Evolutionary conservation across 441 rosid genomes (phyloP).

Genomic region (Pelargonium cotyledonis): DNA sequence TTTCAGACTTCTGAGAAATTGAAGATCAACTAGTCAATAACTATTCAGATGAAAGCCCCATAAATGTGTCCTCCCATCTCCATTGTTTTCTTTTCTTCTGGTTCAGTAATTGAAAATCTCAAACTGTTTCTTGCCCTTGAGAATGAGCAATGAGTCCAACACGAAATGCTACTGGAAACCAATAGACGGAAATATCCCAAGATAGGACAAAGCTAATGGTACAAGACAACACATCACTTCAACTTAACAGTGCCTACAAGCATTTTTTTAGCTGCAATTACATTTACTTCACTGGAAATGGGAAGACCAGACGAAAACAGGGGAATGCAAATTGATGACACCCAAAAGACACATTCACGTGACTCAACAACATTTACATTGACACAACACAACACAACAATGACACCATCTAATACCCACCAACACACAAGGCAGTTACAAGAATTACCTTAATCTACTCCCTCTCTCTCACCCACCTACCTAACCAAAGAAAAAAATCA

Average conservation of each 20-base stretch:
- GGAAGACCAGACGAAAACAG: background rate
- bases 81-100: slow-evolving; percentile 22
- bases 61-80: slow-evolving; percentile 35
- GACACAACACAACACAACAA: slow-evolving; percentile 6
- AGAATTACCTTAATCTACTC: background rate
- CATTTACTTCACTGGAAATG: background rate
- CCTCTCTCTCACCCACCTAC: slow-evolving; percentile 19
- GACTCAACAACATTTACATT: background rate
- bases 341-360: slow-evolving; percentile 3
- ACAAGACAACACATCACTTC: background rate
- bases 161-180: slow-evolving; percentile 1
- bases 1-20: slow-evolving; percentile 5
- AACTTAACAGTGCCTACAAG: background rate
- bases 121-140: slow-evolving; percentile 15
- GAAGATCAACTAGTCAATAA: slow-evolving; percentile 23
- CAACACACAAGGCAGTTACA: background rate
- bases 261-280: background rate
- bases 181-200: background rate
- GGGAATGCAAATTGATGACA: background rate
- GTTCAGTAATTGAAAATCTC: slow-evolving; percentile 14
- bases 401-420: slow-evolving; percentile 4
- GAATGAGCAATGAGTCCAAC: slow-evolving; percentile 1
- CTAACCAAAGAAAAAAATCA: background rate
- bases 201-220: background rate
- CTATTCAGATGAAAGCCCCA: slow-evolving; percentile 16